Evolutionary conservation across 2,329 filamentous ascomycete species (phyloP).

Genomic region (Rhinocladiella similis): DNA sequence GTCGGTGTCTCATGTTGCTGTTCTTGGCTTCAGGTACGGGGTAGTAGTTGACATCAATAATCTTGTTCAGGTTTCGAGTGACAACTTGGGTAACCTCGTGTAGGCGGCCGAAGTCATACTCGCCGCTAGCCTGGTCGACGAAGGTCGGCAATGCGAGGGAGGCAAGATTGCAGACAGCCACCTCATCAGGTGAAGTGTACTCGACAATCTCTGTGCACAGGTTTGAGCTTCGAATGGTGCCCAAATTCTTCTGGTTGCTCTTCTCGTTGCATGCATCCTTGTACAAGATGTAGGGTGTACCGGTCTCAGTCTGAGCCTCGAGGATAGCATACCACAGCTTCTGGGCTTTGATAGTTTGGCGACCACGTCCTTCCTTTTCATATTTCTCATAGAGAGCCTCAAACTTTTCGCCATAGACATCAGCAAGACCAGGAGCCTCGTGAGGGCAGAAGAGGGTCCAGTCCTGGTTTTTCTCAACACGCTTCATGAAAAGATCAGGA

Average conservation of each 20-base stretch:
- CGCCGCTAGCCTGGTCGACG: constrained; percentile 80
- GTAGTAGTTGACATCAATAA: constrained; percentile 98
- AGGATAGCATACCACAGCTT: constrained; percentile 99
- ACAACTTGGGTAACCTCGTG: constrained; percentile 93
- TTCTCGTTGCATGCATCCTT: constrained; percentile 98
- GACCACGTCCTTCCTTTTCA: constrained; percentile 82
- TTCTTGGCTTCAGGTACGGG: constrained; percentile 90
- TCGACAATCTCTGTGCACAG: constrained; percentile 98
- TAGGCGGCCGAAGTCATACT: constrained; percentile 94
- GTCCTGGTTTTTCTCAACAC: constrained; percentile 91
- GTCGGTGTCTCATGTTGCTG: constrained; percentile 96
- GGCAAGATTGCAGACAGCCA: constrained; percentile 96
- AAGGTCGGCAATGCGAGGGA: constrained; percentile 89
- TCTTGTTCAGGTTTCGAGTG: constrained; percentile 94
- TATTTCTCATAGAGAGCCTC: constrained; percentile 90
- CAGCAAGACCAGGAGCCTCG: constrained; percentile 90
- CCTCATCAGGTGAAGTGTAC: constrained; percentile 95
- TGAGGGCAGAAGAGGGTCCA: constrained; percentile 99
- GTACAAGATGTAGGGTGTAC: constrained; percentile 99
- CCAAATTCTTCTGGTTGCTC: constrained; percentile 99
- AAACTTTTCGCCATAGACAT: constrained; percentile 97
- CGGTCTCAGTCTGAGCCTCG: constrained; percentile 97
- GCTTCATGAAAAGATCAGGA: constrained; percentile 99
- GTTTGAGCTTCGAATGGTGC: constrained; percentile 97
- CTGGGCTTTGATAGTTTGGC: constrained; percentile 91